Evolutionary conservation across 1,139 yeast species (phyloP), one percentile per base, ranked within the genome.

Genomic region (Meyerozyma smithsonii): DNA sequence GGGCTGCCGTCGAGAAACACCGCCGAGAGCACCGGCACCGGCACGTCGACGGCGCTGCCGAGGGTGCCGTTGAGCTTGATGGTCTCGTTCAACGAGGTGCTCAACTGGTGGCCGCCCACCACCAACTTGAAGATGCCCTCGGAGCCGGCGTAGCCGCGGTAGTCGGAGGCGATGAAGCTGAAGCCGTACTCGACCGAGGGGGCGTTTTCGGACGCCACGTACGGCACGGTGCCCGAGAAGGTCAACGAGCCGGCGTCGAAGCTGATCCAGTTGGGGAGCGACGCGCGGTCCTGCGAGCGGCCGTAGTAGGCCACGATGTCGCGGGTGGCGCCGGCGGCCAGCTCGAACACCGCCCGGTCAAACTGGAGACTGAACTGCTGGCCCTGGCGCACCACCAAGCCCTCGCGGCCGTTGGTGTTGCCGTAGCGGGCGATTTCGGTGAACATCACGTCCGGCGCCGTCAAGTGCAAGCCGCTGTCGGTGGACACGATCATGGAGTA

Each of bases 211-310:
- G 96, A 85, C 49, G 85, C 83, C 23, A 86, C 87, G 7, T 84
- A 67, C 4, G 99, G 99, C 0, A 96, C 92, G 1, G 82, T 81
- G 32, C 99, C 99, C 32, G 79, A 70, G 58, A 89, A 90, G n/a
- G 84, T 73, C 46, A 86, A 62, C 40, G 66, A 69, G 32, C 69
- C 64, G 8, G 81, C 58, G 54, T 86, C 79, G 55, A 90, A 92
- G 41, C 63, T 59, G 39, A 89, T 66, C 98, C 98, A 92, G 52
- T 78, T 82, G 19, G 99, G 98, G 40, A 92, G 71, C 1, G 98
- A 94, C 1, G 96, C 76, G 55, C 92, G 78, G 56, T 87, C 87
- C 16, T 72, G 66, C 15, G 92, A 79, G 47, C 86, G 75, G n/a
- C 96, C 96, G 54, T 86, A 85, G 62, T 84, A 88, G n/a, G 83